Conservation (phyloP, 2,329 filamentous ascomycete genomes). For the Fusarium multiceps region DNA sequence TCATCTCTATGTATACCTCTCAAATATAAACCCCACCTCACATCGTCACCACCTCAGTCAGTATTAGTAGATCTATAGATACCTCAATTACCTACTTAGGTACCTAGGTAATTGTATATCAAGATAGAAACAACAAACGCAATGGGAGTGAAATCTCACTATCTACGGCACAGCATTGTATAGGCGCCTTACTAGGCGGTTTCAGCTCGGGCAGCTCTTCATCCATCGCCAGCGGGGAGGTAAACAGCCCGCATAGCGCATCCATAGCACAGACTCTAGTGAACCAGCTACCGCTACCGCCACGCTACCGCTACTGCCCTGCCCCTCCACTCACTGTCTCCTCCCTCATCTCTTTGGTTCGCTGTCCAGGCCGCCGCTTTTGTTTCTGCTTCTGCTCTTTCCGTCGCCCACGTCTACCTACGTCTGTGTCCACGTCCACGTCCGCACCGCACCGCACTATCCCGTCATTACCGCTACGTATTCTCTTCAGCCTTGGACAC, state of each 20-base stretch:
- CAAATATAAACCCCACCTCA: not conserved
- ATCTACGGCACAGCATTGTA: not conserved
- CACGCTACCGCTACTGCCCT: not conserved
- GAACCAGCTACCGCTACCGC: not conserved
- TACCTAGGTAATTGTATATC: not conserved
- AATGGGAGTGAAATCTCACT: not conserved
- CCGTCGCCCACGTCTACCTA: constrained; percentile 1
- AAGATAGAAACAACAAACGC: not conserved
- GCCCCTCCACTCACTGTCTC: constrained; percentile 34
- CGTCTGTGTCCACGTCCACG: constrained; percentile 25
- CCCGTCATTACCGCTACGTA: constrained; percentile 15
- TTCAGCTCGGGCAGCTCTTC: constrained; percentile 9
- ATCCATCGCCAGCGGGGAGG: not conserved
- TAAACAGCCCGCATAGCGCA: constrained; percentile 11
- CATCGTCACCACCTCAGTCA: not conserved
- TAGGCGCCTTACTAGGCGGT: not conserved
- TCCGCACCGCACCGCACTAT: constrained; percentile 11
- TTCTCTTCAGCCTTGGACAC: constrained; percentile 39
- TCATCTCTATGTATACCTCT: not conserved
- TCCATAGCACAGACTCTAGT: constrained; percentile 35
- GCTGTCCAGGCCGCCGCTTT: constrained; percentile 26
- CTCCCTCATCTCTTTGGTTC: constrained; percentile 40
- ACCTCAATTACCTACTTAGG: not conserved
- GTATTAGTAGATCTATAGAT: not conserved
- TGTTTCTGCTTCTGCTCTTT: constrained; percentile 19